A percentile compares a stretch with the other conserved stretches of the same genome.
Evolutionary conservation across 2,329 filamentous ascomycete genomes (phyloP).

Genomic region (Lachnellula suecica): DNA sequence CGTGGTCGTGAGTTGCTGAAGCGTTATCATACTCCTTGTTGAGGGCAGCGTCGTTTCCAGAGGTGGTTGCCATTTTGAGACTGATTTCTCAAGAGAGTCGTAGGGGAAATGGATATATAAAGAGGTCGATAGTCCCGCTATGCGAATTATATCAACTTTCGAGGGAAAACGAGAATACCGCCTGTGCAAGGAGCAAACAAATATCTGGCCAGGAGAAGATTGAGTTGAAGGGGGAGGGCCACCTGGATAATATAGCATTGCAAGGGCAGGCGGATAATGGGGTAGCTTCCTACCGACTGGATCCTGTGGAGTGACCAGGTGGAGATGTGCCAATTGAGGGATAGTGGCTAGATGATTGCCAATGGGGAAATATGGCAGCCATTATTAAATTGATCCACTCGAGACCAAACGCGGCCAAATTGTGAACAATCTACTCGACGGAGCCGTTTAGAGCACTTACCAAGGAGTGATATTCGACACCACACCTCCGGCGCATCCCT

Average conservation of each 20-base stretch:
- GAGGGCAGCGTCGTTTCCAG: constrained; percentile 15
- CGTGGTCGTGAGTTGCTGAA: constrained; percentile 20
- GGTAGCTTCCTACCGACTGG: not conserved
- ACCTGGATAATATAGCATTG: not conserved
- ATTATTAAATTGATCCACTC: too few relatives aligned
- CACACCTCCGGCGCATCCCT: too few relatives aligned
- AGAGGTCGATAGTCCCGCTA: not conserved
- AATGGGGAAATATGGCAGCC: too few relatives aligned
- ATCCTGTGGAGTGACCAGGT: not conserved
- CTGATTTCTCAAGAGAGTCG: not conserved
- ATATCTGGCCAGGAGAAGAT: too few relatives aligned
- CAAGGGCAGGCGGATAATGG: not conserved
- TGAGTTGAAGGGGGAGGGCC: not conserved
- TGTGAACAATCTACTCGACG: too few relatives aligned
- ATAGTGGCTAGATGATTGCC: not conserved
- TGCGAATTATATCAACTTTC: not conserved
- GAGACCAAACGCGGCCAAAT: too few relatives aligned
- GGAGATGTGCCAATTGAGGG: not conserved
- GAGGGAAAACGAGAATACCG: too few relatives aligned
- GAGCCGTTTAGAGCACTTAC: too few relatives aligned
- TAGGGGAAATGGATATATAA: not conserved
- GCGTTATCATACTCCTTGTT: constrained; percentile 24
- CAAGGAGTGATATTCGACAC: too few relatives aligned
- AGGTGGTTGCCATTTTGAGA: constrained; percentile 26
- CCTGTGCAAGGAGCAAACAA: not conserved